Evolutionary conservation across 345 rosid genomes (phyloP), one percentile per base, ranked within the genome.

Genomic region (Alliaria petiolata): DNA sequence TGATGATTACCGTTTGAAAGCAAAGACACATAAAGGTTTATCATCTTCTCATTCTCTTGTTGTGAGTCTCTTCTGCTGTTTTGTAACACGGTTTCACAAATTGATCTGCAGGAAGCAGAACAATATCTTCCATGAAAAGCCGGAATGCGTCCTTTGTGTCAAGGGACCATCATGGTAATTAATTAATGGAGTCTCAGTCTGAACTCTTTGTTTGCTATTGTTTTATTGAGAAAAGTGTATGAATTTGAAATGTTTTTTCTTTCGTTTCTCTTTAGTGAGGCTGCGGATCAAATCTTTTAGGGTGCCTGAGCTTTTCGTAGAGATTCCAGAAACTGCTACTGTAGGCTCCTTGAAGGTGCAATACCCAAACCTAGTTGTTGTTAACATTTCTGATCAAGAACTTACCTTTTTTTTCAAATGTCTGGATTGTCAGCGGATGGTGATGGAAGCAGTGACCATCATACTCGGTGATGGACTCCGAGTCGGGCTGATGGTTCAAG

Each of bases 241-340:
- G 40, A 77, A 53, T 16, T 15, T 8, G 2, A 70, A n/a, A 25
- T 28, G 8, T 33, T 36, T 33, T 6, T 25, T 0, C 12, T 30
- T 53, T 45, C 31, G 0, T 72, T 81, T 69, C 52, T 72, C 50
- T 78, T 20, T 89, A 90, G 98, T 93, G 85, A 89, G 86, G 76
- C 86, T 93, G 72, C 84, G 89, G 82, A 93, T 93, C 79, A 86
- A 91, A 80, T 93, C 98, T 49, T 91, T 93, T 74, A 80, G 83
- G 57, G 96, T 93, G 63, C 98, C 98, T 2, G 97, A 93, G 85
- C 87, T 91, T 42, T 81, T 91, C 55, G 76, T 93, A 55, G 95
- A 91, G 85, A 71, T 91, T 78, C 91, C 98, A 35, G 95, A 93
- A 75, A 86, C 85, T 68, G 93, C 98, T 42, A 91, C 97, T 64